A percentile compares a stretch with the other conserved stretches of the same genome.
Conservation (phyloP, 2,329 filamentous ascomycete genomes). For the Akanthomyces uredinophilus region DNA sequence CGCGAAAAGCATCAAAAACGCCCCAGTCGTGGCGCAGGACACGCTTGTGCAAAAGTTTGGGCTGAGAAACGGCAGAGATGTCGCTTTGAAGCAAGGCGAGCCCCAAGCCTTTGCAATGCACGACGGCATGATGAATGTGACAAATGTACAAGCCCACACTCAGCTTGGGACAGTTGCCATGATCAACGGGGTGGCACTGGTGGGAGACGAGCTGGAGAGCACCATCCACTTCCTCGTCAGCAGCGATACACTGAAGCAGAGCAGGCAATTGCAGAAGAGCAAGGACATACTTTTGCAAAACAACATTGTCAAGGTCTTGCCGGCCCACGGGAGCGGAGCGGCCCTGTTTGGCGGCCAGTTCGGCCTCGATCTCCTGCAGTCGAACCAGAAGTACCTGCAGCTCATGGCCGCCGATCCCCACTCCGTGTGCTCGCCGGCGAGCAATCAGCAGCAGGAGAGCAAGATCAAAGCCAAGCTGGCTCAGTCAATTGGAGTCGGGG, state of each 20-base stretch:
- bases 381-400: constrained; percentile 1
- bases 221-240: constrained; percentile 6
- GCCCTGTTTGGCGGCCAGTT: not conserved
- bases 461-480: not conserved
- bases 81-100: not conserved
- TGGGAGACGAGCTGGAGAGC: constrained; percentile 6
- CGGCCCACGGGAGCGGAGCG: constrained; percentile 3
- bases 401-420: not conserved
- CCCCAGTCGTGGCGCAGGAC: not conserved
- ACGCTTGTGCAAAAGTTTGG: not conserved
- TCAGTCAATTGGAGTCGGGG: not conserved
- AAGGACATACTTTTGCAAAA: not conserved
- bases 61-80: not conserved
- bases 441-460: not conserved
- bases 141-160: not conserved
- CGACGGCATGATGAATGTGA: constrained; percentile 4
- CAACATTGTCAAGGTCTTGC: not conserved
- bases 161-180: constrained; percentile 1
- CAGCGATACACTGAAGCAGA: not conserved
- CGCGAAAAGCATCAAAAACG: not conserved
- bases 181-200: constrained; percentile 4
- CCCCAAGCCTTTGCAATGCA: not conserved
- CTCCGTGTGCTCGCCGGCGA: not conserved
- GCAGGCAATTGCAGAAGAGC: not conserved
- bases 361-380: not conserved